Evolutionary conservation across 208 protist species (phyloP).

Genomic region (Acanthamoeba divionensis): DNA sequence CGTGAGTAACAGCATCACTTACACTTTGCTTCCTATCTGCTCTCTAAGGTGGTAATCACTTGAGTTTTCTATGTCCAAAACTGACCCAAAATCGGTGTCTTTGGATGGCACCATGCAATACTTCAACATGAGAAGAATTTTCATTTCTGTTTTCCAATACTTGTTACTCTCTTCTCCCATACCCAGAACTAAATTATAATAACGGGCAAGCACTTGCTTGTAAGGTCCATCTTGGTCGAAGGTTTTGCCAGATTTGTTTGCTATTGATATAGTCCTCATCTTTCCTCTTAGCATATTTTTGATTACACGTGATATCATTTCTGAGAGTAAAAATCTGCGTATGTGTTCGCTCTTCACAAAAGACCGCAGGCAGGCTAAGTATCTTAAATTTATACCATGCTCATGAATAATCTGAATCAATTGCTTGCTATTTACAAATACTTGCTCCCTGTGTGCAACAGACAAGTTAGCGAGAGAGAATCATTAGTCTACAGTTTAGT

Average conservation of each 20-base stretch:
- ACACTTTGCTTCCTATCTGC: constrained; percentile 49
- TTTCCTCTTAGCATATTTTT: constrained; percentile 13
- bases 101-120: constrained; percentile 6
- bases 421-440: constrained; percentile 56
- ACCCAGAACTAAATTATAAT: constrained; percentile 43
- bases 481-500: background rate
- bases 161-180: constrained; percentile 4
- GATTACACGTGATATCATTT: constrained; percentile 50
- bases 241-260: background rate
- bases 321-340: constrained; percentile 19
- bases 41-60: constrained; percentile 22
- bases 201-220: constrained; percentile 27
- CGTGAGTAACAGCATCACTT: background rate
- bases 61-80: constrained; percentile 33
- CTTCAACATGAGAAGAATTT: constrained; percentile 48
- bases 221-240: constrained; percentile 28
- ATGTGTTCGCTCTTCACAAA: constrained; percentile 33
- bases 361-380: constrained; percentile 34
- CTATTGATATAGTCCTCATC: background rate
- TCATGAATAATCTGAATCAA: constrained; percentile 35
- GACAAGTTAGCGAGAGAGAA: background rate
- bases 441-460: background rate
- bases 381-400: constrained; percentile 27
- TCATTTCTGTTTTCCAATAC: constrained; percentile 50
- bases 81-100: background rate